Base-by-base conservation (phyloP, 495 filamentous ascomycete genomes). In the Glarea lozoyensis region DNA sequence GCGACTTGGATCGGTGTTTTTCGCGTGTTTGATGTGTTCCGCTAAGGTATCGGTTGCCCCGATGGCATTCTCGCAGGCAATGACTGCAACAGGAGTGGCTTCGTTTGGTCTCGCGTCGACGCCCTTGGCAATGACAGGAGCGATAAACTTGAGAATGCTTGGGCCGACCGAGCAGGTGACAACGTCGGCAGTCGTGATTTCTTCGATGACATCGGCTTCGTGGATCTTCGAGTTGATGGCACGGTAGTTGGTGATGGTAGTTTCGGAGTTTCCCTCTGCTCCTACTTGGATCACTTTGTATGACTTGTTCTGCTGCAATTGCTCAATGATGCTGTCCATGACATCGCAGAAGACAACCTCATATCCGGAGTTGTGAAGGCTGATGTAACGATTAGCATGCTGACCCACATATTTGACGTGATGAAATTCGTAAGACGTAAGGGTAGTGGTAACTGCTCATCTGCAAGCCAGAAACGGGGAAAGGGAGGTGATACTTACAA, bases 51-150 rank as follows among this genome's bases (percentile, higher is more conserved):
- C 84, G 6, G 93, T 97, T 48, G 86, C 92, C 43, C 81, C 81
- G 54, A 95, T 94, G 57, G 84, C 85, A 67, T 98, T 98, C 71
- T 98, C 92, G 63, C 92, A 98, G 32, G 92, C 92, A 62, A 98
- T 92, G 57, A 98, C 84, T 6, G 88, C 86, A 29, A 94, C 57
- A 2, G 89, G 90, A 40, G 73, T 75, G 30, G 72, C 60, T n/a
- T 69, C 72, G 24, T 76, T 74, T 15, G 67, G 56, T 29, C 93
- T 84, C 37, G 72, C 68, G 50, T 85, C 78, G 51, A 98, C 82
- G 39, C 84, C 92, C 70, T 90, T 89, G 60, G 86, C 88, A 55
- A 98, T 92, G 53, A 85, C 81, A 6, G 86, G 84, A 29, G 92
- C 92, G 63, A 97, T 86, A 68, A 94, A 94, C 65, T 88, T 86